These are phyloP conservation scores for Lactarius evosmus DNA, from an alignment of 768 basidiomycete genomes.

Conservation along the genomic window DNA sequence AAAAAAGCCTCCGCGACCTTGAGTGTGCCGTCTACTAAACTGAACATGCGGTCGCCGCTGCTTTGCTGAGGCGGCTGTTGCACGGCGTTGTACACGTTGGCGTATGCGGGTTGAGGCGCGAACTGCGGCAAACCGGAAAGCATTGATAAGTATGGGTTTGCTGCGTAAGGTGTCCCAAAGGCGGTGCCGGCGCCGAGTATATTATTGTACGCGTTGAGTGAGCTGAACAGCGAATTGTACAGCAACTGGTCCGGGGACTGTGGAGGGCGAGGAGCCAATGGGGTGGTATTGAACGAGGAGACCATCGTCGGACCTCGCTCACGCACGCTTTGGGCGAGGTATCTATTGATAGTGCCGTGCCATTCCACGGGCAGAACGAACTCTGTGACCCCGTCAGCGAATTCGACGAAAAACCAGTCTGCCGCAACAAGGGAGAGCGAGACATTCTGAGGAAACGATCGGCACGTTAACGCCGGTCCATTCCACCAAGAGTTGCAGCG, in stretches of 20 bases:
- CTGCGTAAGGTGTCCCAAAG: not conserved
- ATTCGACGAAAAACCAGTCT: slow-evolving; percentile 19
- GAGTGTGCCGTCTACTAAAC: slow-evolving; percentile 14
- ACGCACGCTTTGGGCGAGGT: not conserved
- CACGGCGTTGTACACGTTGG: not conserved
- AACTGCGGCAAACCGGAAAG: not conserved
- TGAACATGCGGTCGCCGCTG: not conserved
- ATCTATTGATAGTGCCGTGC: not conserved
- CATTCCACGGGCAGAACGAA: slow-evolving; percentile 8
- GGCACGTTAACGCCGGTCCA: not conserved
- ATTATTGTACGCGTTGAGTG: not conserved
- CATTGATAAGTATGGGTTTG: not conserved
- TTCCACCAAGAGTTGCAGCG: not conserved
- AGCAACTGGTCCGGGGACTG: not conserved
- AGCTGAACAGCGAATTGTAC: no score
- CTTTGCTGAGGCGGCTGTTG: not conserved
- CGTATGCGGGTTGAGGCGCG: no score
- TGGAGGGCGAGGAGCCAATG: not conserved
- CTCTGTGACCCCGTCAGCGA: slow-evolving; percentile 1
- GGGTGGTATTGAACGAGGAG: not conserved
- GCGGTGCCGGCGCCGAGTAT: not conserved
- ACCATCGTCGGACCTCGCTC: not conserved
- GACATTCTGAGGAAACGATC: slow-evolving; percentile 1
- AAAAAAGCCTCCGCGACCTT: slow-evolving; percentile 8
- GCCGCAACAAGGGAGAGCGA: slow-evolving; percentile 10